These are phyloP conservation scores for Fusarium luffae DNA, from an alignment of 2,329 filamentous ascomycete species.

Conservation along the genomic window DNA sequence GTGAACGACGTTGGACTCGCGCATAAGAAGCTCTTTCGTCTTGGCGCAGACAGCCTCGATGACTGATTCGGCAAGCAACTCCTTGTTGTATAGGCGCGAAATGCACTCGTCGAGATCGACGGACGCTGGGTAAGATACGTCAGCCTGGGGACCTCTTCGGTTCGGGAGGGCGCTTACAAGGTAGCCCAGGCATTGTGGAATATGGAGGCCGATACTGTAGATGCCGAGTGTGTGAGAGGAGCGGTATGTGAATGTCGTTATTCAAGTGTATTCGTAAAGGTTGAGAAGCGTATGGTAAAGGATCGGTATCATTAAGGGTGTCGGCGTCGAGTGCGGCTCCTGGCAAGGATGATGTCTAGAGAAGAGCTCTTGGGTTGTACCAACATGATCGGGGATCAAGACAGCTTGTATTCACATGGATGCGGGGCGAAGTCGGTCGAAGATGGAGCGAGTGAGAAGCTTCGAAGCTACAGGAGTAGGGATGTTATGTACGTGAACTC, in stretches of 20 bases:
- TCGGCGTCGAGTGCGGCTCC: slow-evolving; percentile 50
- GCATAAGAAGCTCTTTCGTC: slow-evolving; percentile 98
- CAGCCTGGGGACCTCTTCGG: slow-evolving; percentile 21
- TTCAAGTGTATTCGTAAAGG: slow-evolving; percentile 16
- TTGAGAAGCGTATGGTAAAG: slow-evolving; percentile 25
- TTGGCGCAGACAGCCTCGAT: slow-evolving; percentile 99
- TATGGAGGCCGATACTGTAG: slow-evolving; percentile 8
- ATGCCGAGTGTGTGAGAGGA: slow-evolving; percentile 3
- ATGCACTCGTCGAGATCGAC: slow-evolving; percentile 99
- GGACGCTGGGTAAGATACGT: slow-evolving; percentile 69
- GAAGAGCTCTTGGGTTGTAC: slow-evolving; percentile 50
- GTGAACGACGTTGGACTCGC: slow-evolving; percentile 99
- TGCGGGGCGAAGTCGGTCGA: slow-evolving; percentile 36
- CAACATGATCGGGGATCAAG: slow-evolving; percentile 55
- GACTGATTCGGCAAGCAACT: slow-evolving; percentile 95
- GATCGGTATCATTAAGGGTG: slow-evolving; percentile 59
- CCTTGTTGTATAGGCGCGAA: slow-evolving; percentile 94
- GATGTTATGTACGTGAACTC: background rate
- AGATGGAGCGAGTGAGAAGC: background rate
- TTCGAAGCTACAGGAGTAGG: slow-evolving; percentile 1
- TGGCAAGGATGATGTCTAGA: slow-evolving; percentile 51
- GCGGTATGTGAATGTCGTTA: slow-evolving; percentile 3
- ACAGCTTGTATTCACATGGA: slow-evolving; percentile 49
- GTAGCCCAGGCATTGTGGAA: slow-evolving; percentile 66
- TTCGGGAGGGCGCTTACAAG: slow-evolving; percentile 56